phyloP scores from a whole-genome alignment of 306 rosid species.

The Malus orientalis region DNA sequence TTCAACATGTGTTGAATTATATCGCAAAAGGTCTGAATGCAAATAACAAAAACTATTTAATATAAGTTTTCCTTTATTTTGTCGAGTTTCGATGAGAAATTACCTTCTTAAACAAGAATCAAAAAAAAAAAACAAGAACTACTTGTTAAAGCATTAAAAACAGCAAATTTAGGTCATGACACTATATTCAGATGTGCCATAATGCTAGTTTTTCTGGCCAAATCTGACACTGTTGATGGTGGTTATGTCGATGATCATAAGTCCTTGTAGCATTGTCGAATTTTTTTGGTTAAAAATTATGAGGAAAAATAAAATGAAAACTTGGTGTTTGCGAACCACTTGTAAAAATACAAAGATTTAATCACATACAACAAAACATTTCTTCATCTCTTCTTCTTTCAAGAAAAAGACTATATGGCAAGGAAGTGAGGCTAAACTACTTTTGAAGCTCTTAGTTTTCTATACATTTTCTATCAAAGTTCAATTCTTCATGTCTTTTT shows the following conservation, averaged over 20 bases:
- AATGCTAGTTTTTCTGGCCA: not conserved
- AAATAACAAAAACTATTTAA: too few relatives aligned
- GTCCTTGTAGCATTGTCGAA: not conserved
- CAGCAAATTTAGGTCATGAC: not conserved
- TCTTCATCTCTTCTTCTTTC: not conserved
- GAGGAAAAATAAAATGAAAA: not conserved
- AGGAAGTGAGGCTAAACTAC: constrained; percentile 8
- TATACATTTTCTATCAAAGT: not conserved
- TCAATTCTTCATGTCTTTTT: constrained; percentile 23
- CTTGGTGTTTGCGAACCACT: not conserved
- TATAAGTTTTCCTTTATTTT: too few relatives aligned
- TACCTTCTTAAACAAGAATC: not conserved
- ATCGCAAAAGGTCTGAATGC: not conserved
- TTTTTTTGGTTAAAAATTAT: not conserved
- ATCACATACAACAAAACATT: not conserved
- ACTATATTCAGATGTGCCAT: not conserved
- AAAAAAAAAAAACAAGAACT: not conserved
- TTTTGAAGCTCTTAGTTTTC: not conserved
- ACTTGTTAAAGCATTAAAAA: not conserved
- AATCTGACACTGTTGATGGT: not conserved
- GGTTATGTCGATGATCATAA: not conserved
- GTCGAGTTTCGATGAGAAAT: not conserved
- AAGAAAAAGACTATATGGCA: constrained; percentile 17
- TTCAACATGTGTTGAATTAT: not conserved
- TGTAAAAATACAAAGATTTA: not conserved